Percentiles rank a stretch among this genome's conserved stretches.
Evolutionary conservation across 2,329 filamentous ascomycete genomes (phyloP).

Genomic region (Parascedosporium putredinis): DNA sequence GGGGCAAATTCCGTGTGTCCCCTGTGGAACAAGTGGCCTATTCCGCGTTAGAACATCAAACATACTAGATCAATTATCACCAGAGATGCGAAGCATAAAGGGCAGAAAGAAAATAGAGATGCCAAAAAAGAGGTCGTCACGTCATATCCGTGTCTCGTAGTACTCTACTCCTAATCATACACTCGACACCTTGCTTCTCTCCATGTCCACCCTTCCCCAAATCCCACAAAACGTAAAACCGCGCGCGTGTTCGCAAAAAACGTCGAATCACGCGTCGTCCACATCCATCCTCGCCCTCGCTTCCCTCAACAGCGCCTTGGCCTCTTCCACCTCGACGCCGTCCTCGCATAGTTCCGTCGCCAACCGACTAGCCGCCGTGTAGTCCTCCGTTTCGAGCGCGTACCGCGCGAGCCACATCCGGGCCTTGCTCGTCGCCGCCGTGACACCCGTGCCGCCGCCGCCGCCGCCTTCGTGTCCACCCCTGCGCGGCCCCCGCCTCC

Average conservation of each 20-base stretch:
- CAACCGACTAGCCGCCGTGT: constrained; percentile 64
- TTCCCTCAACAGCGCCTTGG: constrained; percentile 83
- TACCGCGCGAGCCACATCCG: constrained; percentile 85
- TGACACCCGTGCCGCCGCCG: constrained; percentile 63
- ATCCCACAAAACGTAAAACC: constrained; percentile 6
- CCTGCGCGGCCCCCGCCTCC: constrained; percentile 15
- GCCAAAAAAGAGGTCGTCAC: neutral
- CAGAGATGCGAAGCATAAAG: too few species aligned
- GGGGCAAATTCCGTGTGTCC: too few species aligned
- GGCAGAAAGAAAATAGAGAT: too few species aligned
- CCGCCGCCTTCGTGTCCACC: neutral
- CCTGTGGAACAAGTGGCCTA: too few species aligned
- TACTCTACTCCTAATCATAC: neutral
- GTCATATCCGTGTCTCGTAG: neutral
- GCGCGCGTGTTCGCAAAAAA: constrained; percentile 15
- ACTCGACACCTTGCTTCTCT: neutral
- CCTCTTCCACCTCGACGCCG: constrained; percentile 92
- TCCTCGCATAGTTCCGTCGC: constrained; percentile 91
- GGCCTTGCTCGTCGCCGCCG: constrained; percentile 81
- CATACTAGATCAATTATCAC: too few species aligned
- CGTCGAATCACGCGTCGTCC: constrained; percentile 13
- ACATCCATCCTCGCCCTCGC: constrained; percentile 65
- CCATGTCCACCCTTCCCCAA: neutral
- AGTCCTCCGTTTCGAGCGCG: constrained; percentile 67
- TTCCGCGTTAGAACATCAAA: too few species aligned